Evolutionary conservation across 768 basidiomycete genomes (phyloP).

Genomic region (Cystobasidium tubakii): DNA sequence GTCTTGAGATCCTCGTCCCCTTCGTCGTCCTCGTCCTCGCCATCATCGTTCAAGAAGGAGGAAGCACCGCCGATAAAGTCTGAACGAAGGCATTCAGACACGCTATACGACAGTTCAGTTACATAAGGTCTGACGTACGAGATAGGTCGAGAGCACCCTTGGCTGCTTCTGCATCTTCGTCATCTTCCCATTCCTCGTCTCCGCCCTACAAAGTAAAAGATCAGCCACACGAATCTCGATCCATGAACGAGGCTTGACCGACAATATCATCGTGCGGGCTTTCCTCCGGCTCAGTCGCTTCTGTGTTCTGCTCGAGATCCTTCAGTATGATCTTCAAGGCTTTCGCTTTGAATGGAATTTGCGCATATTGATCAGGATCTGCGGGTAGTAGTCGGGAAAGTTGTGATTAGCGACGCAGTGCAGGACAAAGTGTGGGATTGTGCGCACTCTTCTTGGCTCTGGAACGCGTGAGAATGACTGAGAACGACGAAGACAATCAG

Average conservation of each 20-base stretch:
- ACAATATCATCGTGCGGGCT: conserved; percentile 26
- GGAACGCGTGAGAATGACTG: conserved; percentile 94
- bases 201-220: not conserved
- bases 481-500: no score
- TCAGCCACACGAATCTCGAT: not conserved
- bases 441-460: conserved; percentile 77
- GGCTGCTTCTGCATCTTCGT: conserved; percentile 31
- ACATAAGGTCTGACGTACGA: conserved; percentile 3
- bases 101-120: no score
- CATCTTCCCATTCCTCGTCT: conserved; percentile 38
- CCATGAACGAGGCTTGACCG: not conserved
- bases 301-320: conserved; percentile 69
- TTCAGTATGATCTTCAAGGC: conserved; percentile 80
- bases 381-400: conserved; percentile 35
- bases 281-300: conserved; percentile 46
- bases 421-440: no score
- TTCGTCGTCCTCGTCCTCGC: conserved; percentile 30
- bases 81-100: not conserved
- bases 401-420: no score
- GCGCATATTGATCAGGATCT: conserved; percentile 83
- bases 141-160: conserved; percentile 27
- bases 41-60: conserved; percentile 24
- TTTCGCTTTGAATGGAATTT: conserved; percentile 81
- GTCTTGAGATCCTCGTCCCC: conserved; percentile 36
- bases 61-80: not conserved